Conservation (phyloP, 345 rosid species). For the Populus pruinosa region DNA sequence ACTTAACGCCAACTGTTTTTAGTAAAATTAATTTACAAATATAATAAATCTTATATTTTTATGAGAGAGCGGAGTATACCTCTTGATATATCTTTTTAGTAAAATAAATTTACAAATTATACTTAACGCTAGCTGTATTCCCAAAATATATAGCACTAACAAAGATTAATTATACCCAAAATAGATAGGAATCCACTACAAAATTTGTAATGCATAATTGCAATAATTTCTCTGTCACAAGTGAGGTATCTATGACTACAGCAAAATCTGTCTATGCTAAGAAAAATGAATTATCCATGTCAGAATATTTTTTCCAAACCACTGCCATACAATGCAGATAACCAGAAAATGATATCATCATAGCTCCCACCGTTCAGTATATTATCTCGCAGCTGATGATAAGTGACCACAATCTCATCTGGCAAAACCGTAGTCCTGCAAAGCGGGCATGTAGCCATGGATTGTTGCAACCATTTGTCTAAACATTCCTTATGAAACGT, state of each 20-base stretch:
- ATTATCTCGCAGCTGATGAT: slow-evolving; percentile 17
- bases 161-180: not conserved
- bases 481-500: slow-evolving; percentile 49
- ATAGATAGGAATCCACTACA: not conserved
- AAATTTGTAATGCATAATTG: not conserved
- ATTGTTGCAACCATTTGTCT: slow-evolving; percentile 44
- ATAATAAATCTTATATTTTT: no score
- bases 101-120: no score
- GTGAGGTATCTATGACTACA: not conserved
- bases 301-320: slow-evolving; percentile 20
- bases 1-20: no score
- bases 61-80: no score
- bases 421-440: slow-evolving; percentile 48
- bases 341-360: slow-evolving; percentile 37
- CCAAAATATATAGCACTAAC: not conserved
- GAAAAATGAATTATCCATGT: not conserved
- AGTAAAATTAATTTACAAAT: no score
- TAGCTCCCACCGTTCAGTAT: slow-evolving; percentile 32
- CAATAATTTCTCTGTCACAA: not conserved
- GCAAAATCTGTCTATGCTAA: not conserved
- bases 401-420: slow-evolving; percentile 35
- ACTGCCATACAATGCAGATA: slow-evolving; percentile 36
- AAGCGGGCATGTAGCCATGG: slow-evolving; percentile 48
- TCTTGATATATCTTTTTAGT: no score
- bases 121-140: not conserved